phyloP scores from a whole-genome alignment of 305 asterid genomes.

The Striga hermonthica region DNA sequence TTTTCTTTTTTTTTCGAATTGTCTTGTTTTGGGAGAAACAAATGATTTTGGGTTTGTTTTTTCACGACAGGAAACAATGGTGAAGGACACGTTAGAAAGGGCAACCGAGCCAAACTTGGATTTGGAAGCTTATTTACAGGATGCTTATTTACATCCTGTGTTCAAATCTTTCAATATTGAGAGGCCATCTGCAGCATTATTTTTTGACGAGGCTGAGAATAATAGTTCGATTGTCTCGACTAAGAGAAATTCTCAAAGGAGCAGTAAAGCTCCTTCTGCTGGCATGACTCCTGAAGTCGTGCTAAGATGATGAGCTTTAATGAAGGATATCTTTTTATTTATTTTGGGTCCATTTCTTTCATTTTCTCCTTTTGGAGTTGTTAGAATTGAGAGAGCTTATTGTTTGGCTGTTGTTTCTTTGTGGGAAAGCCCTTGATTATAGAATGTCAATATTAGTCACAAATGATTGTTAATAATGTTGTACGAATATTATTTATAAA shows the following conservation, averaged over 20 bases:
- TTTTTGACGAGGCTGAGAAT: slow-evolving; percentile 57
- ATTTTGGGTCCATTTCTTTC: background rate
- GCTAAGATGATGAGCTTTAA: slow-evolving; percentile 29
- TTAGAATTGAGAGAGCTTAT: slow-evolving; percentile 5
- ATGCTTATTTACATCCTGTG: slow-evolving; percentile 78
- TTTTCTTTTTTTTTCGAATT: background rate
- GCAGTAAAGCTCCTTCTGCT: slow-evolving; percentile 47
- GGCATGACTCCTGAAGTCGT: slow-evolving; percentile 37
- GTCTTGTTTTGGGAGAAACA: background rate
- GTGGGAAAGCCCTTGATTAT: slow-evolving; percentile 25
- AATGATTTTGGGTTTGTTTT: slow-evolving; percentile 4
- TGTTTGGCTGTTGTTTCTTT: slow-evolving; percentile 23
- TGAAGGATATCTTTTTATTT: background rate
- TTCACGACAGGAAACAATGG: slow-evolving; percentile 67
- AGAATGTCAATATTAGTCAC: slow-evolving; percentile 26
- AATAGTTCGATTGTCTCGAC: slow-evolving; percentile 70
- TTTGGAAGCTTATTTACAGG: slow-evolving; percentile 61
- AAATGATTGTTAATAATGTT: too few relatives aligned
- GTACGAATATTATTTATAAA: too few relatives aligned
- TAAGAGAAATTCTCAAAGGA: slow-evolving; percentile 56
- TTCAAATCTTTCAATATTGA: slow-evolving; percentile 54
- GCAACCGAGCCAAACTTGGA: slow-evolving; percentile 75
- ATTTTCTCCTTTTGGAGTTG: background rate
- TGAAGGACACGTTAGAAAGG: slow-evolving; percentile 78
- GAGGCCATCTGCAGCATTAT: slow-evolving; percentile 29